Evolutionary conservation across 352 stramenopile genomes (phyloP).

Genomic region (Phytophthora pisi): DNA sequence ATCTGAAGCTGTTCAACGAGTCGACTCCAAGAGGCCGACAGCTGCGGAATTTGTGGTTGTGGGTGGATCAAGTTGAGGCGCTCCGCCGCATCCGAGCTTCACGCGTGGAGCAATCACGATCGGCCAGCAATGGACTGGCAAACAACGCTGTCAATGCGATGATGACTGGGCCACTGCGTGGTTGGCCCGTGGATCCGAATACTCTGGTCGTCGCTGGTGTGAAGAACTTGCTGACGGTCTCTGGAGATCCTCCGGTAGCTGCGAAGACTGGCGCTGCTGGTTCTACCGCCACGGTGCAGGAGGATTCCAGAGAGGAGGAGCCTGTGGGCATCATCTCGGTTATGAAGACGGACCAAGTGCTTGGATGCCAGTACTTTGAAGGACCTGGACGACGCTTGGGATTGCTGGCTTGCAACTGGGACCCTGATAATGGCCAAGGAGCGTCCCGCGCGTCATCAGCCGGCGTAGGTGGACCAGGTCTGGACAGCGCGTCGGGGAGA

Average conservation of each 20-base stretch:
- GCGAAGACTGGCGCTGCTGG: constrained; percentile 8
- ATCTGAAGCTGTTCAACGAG: constrained; percentile 70
- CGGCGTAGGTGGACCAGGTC: constrained; percentile 31
- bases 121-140: constrained; percentile 32
- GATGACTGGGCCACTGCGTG: constrained; percentile 53
- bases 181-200: constrained; percentile 77
- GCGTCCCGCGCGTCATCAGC: constrained; percentile 18
- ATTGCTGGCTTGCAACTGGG: constrained; percentile 85
- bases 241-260: constrained; percentile 24
- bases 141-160: constrained; percentile 32
- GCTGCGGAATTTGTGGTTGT: constrained; percentile 76
- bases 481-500: constrained; percentile 35
- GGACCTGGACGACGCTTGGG: constrained; percentile 67
- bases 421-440: constrained; percentile 69
- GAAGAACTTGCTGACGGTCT: constrained; percentile 60
- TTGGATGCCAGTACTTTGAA: constrained; percentile 81
- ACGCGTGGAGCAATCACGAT: constrained; percentile 50
- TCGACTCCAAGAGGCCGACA: constrained; percentile 48
- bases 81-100: constrained; percentile 69
- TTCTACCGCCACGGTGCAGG: constrained; percentile 20
- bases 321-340: constrained; percentile 45
- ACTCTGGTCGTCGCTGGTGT: constrained; percentile 66
- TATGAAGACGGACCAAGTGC: constrained; percentile 62
- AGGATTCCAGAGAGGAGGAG: constrained; percentile 31
- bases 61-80: constrained; percentile 84